Percentiles rank a stretch among this genome's conserved stretches.
Evolutionary conservation across 768 basidiomycete species (phyloP).

Genomic region (Tricholoma terreum): DNA sequence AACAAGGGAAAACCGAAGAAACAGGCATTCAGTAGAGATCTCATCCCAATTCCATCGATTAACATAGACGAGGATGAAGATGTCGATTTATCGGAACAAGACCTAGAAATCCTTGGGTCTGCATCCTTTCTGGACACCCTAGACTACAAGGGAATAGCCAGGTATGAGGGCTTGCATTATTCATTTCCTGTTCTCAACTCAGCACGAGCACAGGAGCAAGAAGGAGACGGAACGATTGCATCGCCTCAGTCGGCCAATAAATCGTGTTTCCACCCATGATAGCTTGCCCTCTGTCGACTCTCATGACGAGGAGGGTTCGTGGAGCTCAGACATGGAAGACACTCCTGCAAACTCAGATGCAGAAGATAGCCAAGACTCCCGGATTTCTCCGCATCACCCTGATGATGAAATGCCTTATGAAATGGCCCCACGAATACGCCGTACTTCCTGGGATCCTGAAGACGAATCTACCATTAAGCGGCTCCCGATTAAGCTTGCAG

Average conservation of each 20-base stretch:
- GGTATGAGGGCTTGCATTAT: slow-evolving; percentile 41
- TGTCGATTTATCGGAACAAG: slow-evolving; percentile 63
- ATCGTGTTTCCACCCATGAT: slow-evolving; percentile 42
- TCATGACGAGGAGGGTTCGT: slow-evolving; percentile 54
- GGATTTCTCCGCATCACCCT: slow-evolving; percentile 36
- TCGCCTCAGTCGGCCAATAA: slow-evolving; percentile 57
- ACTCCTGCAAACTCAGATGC: slow-evolving; percentile 24
- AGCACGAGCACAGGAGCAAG: slow-evolving; percentile 61
- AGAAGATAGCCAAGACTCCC: slow-evolving; percentile 30
- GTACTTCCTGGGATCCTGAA: slow-evolving; percentile 42
- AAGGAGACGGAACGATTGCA: slow-evolving; percentile 75
- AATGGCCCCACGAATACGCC: slow-evolving; percentile 50
- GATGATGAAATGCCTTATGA: slow-evolving; percentile 80
- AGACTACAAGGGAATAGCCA: slow-evolving; percentile 77
- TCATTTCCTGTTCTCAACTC: neutral
- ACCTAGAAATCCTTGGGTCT: slow-evolving; percentile 58
- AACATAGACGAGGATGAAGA: slow-evolving; percentile 43
- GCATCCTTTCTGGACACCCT: slow-evolving; percentile 66
- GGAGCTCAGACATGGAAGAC: slow-evolving; percentile 43
- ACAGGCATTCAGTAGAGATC: slow-evolving; percentile 54
- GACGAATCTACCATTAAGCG: slow-evolving; percentile 53
- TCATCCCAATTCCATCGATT: slow-evolving; percentile 60
- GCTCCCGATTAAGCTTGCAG: slow-evolving; percentile 83
- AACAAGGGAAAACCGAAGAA: slow-evolving; percentile 50
- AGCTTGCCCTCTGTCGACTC: slow-evolving; percentile 71